Percentiles rank a stretch among this genome's conserved stretches.
These are phyloP conservation scores for Suillus variegatus DNA, from an alignment of 768 basidiomycete genomes.

Conservation along the genomic window DNA sequence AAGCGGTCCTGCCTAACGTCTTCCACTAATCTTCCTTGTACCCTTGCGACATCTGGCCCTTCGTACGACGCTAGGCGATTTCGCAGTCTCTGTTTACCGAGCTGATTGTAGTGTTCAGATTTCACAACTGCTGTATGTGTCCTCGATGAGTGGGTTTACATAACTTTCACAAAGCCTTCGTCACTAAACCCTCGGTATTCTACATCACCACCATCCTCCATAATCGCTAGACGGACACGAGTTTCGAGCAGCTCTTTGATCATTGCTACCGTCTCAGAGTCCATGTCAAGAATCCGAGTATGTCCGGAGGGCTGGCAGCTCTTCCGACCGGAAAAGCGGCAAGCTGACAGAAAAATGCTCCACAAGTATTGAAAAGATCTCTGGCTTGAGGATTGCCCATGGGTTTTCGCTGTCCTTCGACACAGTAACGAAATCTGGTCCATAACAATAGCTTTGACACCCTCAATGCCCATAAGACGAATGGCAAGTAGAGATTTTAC, in stretches of 20 bases:
- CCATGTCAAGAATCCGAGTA: slow-evolving; percentile 89
- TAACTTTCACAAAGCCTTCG: slow-evolving; percentile 62
- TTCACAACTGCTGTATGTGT: too few species aligned
- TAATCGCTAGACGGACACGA: slow-evolving; percentile 92
- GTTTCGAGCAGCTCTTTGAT: slow-evolving; percentile 97
- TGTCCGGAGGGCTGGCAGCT: slow-evolving; percentile 91
- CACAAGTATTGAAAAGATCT: slow-evolving; percentile 95
- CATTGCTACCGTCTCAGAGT: slow-evolving; percentile 97
- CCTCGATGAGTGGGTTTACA: too few species aligned
- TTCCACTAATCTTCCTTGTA: neutral
- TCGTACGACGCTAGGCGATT: neutral
- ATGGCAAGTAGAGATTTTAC: slow-evolving; percentile 28
- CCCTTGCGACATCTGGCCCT: neutral
- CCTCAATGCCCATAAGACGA: too few species aligned
- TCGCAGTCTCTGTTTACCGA: neutral
- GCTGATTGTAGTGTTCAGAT: too few species aligned
- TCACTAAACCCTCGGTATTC: slow-evolving; percentile 93
- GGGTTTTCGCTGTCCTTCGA: slow-evolving; percentile 84
- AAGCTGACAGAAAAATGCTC: slow-evolving; percentile 94
- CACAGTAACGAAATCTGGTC: slow-evolving; percentile 97
- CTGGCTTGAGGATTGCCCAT: slow-evolving; percentile 94
- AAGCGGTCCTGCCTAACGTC: neutral
- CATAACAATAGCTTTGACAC: too few species aligned
- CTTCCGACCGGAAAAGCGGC: slow-evolving; percentile 80
- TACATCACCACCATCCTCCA: slow-evolving; percentile 99